Evolutionary conservation across 495 filamentous ascomycete species (phyloP).

Genomic region (Hypoxylon intermedium): DNA sequence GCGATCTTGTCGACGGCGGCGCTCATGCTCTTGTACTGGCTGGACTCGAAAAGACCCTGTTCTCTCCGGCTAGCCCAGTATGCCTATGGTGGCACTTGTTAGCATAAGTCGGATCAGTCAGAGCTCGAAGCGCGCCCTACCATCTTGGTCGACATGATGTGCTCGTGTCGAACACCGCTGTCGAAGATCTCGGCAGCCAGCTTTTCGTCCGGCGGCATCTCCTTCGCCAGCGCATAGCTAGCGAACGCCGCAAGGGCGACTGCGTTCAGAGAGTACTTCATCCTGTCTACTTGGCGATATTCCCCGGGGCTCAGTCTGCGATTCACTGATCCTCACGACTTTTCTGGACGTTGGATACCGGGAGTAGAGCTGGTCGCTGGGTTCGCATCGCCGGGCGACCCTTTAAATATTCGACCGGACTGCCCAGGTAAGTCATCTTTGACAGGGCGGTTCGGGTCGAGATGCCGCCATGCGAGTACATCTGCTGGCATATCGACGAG

Average conservation of each 20-base stretch:
- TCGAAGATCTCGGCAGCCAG: constrained; percentile 49
- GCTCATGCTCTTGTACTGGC: constrained; percentile 45
- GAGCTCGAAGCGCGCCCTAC: constrained; percentile 20
- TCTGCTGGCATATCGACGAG: constrained; percentile 28
- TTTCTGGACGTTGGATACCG: constrained; percentile 11
- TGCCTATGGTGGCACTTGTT: constrained; percentile 30
- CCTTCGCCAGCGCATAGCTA: constrained; percentile 44
- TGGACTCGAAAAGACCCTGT: constrained; percentile 49
- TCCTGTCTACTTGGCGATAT: constrained; percentile 28
- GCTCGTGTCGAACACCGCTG: constrained; percentile 53
- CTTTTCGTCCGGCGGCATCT: constrained; percentile 43
- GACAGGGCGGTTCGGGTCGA: constrained; percentile 31
- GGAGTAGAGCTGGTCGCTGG: neutral
- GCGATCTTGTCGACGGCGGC: constrained; percentile 34
- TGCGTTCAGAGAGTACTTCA: constrained; percentile 43
- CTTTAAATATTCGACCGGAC: constrained; percentile 28
- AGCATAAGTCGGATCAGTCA: neutral
- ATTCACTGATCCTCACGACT: no score
- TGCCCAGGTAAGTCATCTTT: neutral
- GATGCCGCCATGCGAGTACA: constrained; percentile 25
- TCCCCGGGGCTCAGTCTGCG: no score
- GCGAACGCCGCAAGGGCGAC: constrained; percentile 45
- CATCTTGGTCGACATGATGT: constrained; percentile 56
- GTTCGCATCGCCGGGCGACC: neutral
- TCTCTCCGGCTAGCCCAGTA: constrained; percentile 46